Percentiles rank a stretch among this genome's conserved stretches.
Evolutionary conservation across 2,329 filamentous ascomycete species (phyloP).

Genomic region (Seiridium cupressi): DNA sequence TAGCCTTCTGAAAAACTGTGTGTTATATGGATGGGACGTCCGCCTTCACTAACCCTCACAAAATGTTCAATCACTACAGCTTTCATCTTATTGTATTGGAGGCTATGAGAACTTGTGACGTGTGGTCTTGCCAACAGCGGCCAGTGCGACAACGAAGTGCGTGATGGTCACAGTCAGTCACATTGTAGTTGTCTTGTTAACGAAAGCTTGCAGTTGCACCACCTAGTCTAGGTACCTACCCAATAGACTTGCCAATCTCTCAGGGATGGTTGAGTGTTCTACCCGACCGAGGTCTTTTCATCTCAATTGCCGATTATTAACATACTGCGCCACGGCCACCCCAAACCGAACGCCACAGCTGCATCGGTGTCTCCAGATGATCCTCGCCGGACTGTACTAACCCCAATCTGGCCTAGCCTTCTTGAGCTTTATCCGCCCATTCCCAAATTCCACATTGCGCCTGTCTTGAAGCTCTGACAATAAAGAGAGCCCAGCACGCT

Average conservation of each 20-base stretch:
- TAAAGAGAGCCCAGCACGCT: not conserved
- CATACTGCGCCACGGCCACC: not conserved
- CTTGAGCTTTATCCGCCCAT: not conserved
- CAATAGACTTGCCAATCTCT: too few species aligned
- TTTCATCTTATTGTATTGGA: conserved; percentile 19
- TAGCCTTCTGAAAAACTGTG: not conserved
- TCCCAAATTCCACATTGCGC: conserved; percentile 4
- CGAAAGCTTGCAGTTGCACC: too few species aligned
- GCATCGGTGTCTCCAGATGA: conserved; percentile 1
- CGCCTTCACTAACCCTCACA: conserved; percentile 13
- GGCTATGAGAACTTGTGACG: too few species aligned
- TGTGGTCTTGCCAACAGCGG: too few species aligned
- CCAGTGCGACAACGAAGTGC: too few species aligned
- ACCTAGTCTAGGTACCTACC: too few species aligned
- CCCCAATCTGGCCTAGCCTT: not conserved
- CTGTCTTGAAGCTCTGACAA: conserved; percentile 1
- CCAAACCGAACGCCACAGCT: not conserved
- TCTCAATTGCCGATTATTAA: too few species aligned
- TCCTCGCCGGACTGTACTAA: not conserved
- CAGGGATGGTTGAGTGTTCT: too few species aligned
- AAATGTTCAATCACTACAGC: conserved; percentile 26
- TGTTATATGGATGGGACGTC: not conserved
- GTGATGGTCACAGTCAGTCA: too few species aligned
- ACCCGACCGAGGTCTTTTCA: too few species aligned
- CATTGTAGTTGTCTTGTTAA: too few species aligned